phyloP scores from a whole-genome alignment of 2,329 filamentous ascomycete genomes.

The Zymoseptoria brevis region DNA sequence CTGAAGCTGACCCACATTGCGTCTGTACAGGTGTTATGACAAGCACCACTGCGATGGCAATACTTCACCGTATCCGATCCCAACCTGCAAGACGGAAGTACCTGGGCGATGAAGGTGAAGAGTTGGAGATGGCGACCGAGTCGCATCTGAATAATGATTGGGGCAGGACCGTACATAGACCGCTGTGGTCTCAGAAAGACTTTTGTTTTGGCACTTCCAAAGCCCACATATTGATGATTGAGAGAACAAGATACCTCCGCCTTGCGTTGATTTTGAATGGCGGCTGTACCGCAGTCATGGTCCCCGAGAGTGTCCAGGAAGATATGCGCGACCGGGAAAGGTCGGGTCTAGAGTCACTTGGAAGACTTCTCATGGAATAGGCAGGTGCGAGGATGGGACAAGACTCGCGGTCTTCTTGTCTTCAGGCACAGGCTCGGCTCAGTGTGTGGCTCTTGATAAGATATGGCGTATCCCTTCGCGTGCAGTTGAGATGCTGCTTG shows the following conservation, averaged over 20 bases:
- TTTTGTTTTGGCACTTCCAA: background rate
- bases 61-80: slow-evolving; percentile 8
- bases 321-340: background rate
- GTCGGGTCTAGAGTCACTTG: background rate
- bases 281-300: background rate
- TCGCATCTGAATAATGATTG: background rate
- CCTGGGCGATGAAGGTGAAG: background rate
- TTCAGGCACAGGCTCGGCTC: background rate
- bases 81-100: slow-evolving; percentile 7
- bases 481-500: background rate
- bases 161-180: background rate
- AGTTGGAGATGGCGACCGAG: background rate
- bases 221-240: background rate
- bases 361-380: background rate
- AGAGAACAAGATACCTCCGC: background rate
- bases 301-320: background rate
- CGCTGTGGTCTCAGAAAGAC: background rate
- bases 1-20: background rate
- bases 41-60: slow-evolving; percentile 18
- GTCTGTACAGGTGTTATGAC: slow-evolving; percentile 15
- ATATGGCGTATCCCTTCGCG: background rate
- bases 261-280: background rate
- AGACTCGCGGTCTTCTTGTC: background rate
- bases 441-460: background rate
- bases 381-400: background rate